Percentiles rank a stretch among this genome's conserved stretches.
These are phyloP conservation scores for Lipomyces mesembrius DNA, from an alignment of 805 yeast species.

Conservation along the genomic window DNA sequence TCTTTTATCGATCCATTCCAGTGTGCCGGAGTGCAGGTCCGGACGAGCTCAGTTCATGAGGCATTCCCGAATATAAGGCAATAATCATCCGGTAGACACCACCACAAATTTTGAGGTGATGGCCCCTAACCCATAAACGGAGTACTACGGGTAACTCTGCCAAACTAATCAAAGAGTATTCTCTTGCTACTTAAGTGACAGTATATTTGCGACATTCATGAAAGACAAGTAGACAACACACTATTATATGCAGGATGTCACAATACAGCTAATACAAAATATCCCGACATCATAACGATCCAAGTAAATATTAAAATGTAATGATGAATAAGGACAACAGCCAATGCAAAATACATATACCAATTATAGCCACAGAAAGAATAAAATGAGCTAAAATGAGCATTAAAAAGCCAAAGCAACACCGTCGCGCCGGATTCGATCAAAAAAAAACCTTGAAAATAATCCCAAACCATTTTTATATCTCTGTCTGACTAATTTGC, in stretches of 20 bases:
- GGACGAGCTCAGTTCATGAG: background rate
- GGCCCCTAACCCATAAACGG: too few relatives aligned
- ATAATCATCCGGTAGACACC: too few relatives aligned
- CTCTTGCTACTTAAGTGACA: too few relatives aligned
- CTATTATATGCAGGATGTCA: constrained; percentile 1
- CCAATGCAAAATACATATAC: background rate
- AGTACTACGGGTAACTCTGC: too few relatives aligned
- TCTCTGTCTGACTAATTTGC: background rate
- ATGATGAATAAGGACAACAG: background rate
- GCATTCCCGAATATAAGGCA: too few relatives aligned
- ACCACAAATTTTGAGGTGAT: too few relatives aligned
- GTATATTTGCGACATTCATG: background rate
- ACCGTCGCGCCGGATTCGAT: constrained; percentile 12
- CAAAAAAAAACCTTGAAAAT: background rate
- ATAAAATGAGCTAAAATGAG: background rate
- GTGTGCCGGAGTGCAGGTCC: background rate
- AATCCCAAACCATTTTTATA: background rate
- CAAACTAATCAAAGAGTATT: background rate
- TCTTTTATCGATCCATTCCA: background rate
- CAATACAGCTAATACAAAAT: background rate
- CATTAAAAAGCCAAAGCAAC: background rate
- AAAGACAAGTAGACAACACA: background rate
- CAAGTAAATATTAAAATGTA: background rate
- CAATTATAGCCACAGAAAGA: background rate
- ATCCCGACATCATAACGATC: background rate